phyloP scores from a whole-genome alignment of 306 rosid genomes.

The Glycine tomentella region DNA sequence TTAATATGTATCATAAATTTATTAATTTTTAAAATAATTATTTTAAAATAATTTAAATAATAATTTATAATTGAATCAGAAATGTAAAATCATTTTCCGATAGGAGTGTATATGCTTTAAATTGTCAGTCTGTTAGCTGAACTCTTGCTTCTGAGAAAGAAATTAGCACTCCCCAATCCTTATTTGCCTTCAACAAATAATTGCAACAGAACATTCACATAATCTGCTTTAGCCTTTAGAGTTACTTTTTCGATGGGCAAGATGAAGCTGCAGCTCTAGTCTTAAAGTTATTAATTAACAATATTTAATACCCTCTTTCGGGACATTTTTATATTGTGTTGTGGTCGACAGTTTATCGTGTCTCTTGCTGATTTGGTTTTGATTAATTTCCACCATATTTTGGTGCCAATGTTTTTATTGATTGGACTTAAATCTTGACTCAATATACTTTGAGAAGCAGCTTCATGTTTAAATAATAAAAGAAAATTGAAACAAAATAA shows the following conservation, averaged over 20 bases:
- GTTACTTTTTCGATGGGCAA: not conserved
- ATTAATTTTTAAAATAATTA: too few relatives aligned
- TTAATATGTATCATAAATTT: too few relatives aligned
- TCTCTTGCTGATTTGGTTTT: not conserved
- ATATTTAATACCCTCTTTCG: not conserved
- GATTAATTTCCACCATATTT: conserved; percentile 32
- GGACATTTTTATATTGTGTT: not conserved
- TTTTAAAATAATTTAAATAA: too few relatives aligned
- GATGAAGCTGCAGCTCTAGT: not conserved
- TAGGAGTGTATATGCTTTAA: too few relatives aligned
- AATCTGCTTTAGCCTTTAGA: conserved; percentile 10
- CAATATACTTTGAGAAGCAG: not conserved
- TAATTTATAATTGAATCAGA: too few relatives aligned
- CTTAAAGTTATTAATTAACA: not conserved
- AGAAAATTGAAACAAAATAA: not conserved
- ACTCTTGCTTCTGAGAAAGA: not conserved
- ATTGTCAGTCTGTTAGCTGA: not conserved
- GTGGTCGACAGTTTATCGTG: conserved; percentile 45
- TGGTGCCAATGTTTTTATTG: not conserved
- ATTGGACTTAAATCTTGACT: conserved; percentile 4
- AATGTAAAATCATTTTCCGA: too few relatives aligned
- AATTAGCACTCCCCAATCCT: not conserved
- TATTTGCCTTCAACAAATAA: not conserved
- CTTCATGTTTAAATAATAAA: conserved; percentile 14
- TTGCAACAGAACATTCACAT: not conserved